Evolutionary conservation across 768 basidiomycete species (phyloP), one percentile per base, ranked within the genome.

Genomic region (Rickenella mellea): DNA sequence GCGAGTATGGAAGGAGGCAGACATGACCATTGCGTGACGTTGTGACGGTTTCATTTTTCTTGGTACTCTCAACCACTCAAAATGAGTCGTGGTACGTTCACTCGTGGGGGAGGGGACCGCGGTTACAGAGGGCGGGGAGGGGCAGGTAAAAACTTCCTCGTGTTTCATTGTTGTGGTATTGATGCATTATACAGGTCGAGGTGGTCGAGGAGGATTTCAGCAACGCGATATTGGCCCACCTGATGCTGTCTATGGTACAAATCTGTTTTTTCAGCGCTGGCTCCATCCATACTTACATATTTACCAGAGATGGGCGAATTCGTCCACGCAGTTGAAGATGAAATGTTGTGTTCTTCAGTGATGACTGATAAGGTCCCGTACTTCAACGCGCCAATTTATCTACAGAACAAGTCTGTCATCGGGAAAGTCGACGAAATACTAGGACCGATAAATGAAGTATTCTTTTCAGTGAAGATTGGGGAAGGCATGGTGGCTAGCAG

Each of bases 361-460:
- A 73, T 89, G 57, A 64, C 82, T 2, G 82, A 93, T 64, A 94
- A 88, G 69, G 91, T 99, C 21, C 96, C 96, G 0, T 94, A 92
- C 64, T 99, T 99, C 76, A 99, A 99, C 61, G 93, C 94, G 0
- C 93, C 94, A 38, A 91, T 98, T 58, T 98, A 94, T 62, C 76
- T 98, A 40, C 82, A 89, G 70, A 96, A 97, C 64, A 98, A 96
- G 66, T 87, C 90, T 8, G 72, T 78, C 50, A 90, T 98, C 48
- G 94, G 96, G 48, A 97, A 96, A 66, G 85, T 99, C 30, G 96
- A 99, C 64, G 96, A 99, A 64, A 98, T 99, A 51, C 76, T 99
- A n/a, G 96, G 96, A 2, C 94, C 96, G 12, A 93, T 99, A 61
- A 99, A 96, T 59, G 91, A 98, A 59, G 92, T 98, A 45, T 98